phyloP scores from a whole-genome alignment of 2,329 filamentous ascomycete species.

The Botrytis deweyae region DNA sequence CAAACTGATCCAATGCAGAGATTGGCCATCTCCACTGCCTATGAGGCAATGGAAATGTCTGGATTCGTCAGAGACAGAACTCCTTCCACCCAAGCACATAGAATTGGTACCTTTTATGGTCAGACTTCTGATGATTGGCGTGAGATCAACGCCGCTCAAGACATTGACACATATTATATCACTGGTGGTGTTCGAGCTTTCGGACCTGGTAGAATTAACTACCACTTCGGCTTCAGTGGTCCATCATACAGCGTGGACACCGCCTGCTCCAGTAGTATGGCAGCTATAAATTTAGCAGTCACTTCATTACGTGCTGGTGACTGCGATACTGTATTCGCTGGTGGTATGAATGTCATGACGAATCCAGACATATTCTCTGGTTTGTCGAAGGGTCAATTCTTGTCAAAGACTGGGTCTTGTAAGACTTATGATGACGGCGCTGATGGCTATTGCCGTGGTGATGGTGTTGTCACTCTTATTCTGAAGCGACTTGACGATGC shows the following conservation, averaged over 20 bases:
- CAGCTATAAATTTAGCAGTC: constrained; percentile 54
- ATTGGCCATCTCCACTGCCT: constrained; percentile 71
- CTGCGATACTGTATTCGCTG: constrained; percentile 44
- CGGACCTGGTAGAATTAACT: constrained; percentile 39
- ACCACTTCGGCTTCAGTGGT: constrained; percentile 45
- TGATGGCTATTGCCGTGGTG: constrained; percentile 27
- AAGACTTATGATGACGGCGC: constrained; percentile 41
- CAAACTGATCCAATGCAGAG: constrained; percentile 80
- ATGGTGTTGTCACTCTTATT: constrained; percentile 52
- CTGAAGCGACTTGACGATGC: constrained; percentile 46
- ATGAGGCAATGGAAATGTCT: constrained; percentile 52
- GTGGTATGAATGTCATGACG: constrained; percentile 41
- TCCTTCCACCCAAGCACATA: constrained; percentile 43
- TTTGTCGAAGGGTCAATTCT: constrained; percentile 47
- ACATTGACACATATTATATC: constrained; percentile 36
- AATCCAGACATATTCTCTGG: constrained; percentile 28
- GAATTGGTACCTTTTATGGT: constrained; percentile 29
- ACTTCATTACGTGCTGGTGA: constrained; percentile 50
- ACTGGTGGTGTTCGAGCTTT: constrained; percentile 35
- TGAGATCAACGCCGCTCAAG: constrained; percentile 28
- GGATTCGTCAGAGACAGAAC: constrained; percentile 26
- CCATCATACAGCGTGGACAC: constrained; percentile 59
- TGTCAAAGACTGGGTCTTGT: constrained; percentile 37
- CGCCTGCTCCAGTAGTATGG: constrained; percentile 56
- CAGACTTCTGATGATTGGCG: constrained; percentile 28